A percentile compares a stretch with the other conserved stretches of the same genome.
phyloP scores from a whole-genome alignment of 2,329 filamentous ascomycete species.

The Amauroascus niger region DNA sequence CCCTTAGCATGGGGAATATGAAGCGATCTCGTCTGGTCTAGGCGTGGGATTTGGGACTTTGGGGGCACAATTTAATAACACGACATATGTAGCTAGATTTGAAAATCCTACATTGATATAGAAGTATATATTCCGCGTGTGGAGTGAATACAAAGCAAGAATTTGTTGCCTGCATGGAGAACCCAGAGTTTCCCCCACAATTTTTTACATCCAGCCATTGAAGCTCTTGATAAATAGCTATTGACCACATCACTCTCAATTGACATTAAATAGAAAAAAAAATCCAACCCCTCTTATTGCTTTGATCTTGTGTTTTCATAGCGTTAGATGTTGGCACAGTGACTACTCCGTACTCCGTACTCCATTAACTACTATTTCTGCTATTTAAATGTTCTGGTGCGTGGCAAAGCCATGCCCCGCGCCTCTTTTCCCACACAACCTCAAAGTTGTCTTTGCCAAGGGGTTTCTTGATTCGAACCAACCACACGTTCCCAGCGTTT shows the following conservation, averaged over 20 bases:
- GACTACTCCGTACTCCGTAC: neutral
- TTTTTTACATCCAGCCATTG: neutral
- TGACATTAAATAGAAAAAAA: neutral
- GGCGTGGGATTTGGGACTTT: neutral
- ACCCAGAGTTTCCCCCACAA: too few species aligned
- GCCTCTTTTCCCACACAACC: too few species aligned
- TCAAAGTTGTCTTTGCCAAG: neutral
- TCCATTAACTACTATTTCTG: neutral
- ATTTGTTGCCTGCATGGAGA: neutral
- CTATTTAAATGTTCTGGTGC: neutral
- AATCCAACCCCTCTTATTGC: neutral
- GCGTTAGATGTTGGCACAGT: neutral
- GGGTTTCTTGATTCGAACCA: neutral
- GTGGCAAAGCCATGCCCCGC: neutral
- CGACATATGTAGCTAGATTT: neutral
- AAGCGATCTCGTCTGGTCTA: conserved; percentile 4
- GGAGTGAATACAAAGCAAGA: too few species aligned
- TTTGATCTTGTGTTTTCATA: neutral
- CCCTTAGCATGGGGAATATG: conserved; percentile 21
- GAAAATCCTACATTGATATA: neutral
- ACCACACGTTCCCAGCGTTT: neutral
- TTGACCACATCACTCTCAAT: neutral
- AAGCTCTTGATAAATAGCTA: neutral
- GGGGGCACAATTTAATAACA: too few species aligned
- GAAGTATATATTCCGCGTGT: too few species aligned